Evolutionary conservation across 768 basidiomycete genomes (phyloP), one percentile per base, ranked within the genome.

Genomic region (Calocera viscosa): DNA sequence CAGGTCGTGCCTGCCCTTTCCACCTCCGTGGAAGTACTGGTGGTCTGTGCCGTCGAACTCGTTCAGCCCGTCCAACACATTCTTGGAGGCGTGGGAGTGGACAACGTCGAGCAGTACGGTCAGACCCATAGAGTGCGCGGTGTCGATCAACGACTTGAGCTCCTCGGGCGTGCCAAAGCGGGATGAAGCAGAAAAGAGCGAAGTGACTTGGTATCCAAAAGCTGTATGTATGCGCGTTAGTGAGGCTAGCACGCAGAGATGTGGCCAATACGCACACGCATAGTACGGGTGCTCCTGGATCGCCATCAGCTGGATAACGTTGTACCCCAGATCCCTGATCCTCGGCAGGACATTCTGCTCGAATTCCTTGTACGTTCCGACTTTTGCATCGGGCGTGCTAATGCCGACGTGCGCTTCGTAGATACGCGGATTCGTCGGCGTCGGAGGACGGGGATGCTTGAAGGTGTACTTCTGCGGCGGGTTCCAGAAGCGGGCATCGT

Each of bases 371-470:
- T 97, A 99, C 1, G 90, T 90, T 14, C 94, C 96, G 32, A 98
- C 91, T 67, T 91, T 82, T 49, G 81, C 80, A 72, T 98, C 94
- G 1, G 88, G 74, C 16, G 93, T 90, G 16, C 96, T 95, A 68
- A 98, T 98, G 7, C 96, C 96, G 70, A 98, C 94, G 73, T 99
- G 96, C 0, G 94, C 96, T 74, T 99, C 96, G 73, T 99, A 99
- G 67, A 99, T 94, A 70, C 87, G 86, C 49, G 86, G 74, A 38
- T 86, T 81, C 19, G 78, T 78, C 14, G 88, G 87, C 67, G 85
- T 83, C 0, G 83, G 80, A 12, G 91, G 91, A 11, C 83, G 81
- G 49, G 82, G 68, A 74, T 97, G 81, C 75, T 92, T 95, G 80
- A 95, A 95, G 32, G 80, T 79, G 79, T 97, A 96, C 63, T 74